Evolutionary conservation across 2,329 filamentous ascomycete species (phyloP).

Genomic region (Alternaria viburni): DNA sequence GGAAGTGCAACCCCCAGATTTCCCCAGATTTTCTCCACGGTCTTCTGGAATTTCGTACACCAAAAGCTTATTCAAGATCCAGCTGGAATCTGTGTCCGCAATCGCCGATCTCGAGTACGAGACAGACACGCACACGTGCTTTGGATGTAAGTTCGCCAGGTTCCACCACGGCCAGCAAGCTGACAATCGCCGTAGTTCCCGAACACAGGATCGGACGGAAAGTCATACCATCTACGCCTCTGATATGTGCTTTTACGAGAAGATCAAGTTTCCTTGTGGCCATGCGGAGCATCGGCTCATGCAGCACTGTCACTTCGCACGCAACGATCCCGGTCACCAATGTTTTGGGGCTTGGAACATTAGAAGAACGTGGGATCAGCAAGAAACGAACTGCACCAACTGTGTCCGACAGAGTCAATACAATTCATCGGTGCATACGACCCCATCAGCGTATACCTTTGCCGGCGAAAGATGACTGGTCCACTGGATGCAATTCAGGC

Average conservation of each 20-base stretch:
- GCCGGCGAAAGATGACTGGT: not conserved
- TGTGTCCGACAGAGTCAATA: slow-evolving; percentile 3
- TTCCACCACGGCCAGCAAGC: not conserved
- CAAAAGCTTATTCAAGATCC: not conserved
- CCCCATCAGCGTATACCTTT: not conserved
- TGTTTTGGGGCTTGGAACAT: slow-evolving; percentile 73
- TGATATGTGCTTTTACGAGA: slow-evolving; percentile 74
- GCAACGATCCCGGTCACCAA: slow-evolving; percentile 72
- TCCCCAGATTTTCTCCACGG: slow-evolving; percentile 9
- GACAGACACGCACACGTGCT: not conserved
- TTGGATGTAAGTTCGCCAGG: not conserved
- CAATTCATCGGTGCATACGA: not conserved
- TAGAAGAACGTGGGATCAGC: slow-evolving; percentile 62
- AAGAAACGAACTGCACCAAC: slow-evolving; percentile 22
- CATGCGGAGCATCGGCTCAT: slow-evolving; percentile 67
- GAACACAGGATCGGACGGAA: not conserved
- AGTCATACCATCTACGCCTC: not conserved
- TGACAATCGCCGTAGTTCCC: not conserved
- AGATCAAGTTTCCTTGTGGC: slow-evolving; percentile 69
- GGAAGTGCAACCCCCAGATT: slow-evolving; percentile 7
- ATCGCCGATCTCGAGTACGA: not conserved
- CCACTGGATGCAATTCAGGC: not conserved
- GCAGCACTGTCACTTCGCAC: slow-evolving; percentile 75
- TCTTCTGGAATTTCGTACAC: not conserved
- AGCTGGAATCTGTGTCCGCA: not conserved